Conservation (phyloP, 192 early-diverging fungal genomes). For the Physocladia obscura region DNA sequence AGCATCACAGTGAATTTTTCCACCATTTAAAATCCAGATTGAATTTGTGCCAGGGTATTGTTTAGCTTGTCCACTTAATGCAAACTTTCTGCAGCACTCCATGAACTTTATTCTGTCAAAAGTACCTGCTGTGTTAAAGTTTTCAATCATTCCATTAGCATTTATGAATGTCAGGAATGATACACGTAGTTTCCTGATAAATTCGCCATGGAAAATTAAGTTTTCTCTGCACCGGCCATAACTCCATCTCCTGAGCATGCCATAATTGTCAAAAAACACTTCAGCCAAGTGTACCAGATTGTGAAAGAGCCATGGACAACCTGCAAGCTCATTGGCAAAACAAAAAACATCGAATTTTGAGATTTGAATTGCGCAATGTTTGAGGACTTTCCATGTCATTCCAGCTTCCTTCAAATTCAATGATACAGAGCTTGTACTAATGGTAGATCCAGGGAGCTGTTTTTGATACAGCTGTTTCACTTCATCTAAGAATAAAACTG, state of each 20-base stretch:
- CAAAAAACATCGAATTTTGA: no score
- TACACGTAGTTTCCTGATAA: neutral
- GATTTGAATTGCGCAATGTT: no score
- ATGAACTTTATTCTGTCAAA: constrained; percentile 18
- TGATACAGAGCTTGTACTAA: no score
- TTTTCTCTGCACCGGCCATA: constrained; percentile 14
- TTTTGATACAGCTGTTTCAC: no score
- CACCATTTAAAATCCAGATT: constrained; percentile 32
- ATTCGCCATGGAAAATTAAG: constrained; percentile 6
- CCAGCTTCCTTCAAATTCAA: no score
- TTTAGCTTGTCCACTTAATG: neutral
- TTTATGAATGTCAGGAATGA: neutral
- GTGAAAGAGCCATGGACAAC: no score
- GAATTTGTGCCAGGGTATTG: constrained; percentile 16
- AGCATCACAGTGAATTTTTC: no score
- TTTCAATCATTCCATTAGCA: constrained; percentile 11
- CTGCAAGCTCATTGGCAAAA: no score
- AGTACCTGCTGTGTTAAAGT: constrained; percentile 6
- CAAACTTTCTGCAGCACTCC: neutral
- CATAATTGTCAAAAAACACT: no score
- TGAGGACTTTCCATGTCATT: no score
- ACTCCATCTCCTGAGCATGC: constrained; percentile 5
- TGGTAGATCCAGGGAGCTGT: no score
- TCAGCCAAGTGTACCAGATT: constrained; percentile 27
- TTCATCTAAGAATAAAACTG: no score